Evolutionary conservation across 139 green algal species (phyloP).

Genomic region (Volvox reticuliferus): DNA sequence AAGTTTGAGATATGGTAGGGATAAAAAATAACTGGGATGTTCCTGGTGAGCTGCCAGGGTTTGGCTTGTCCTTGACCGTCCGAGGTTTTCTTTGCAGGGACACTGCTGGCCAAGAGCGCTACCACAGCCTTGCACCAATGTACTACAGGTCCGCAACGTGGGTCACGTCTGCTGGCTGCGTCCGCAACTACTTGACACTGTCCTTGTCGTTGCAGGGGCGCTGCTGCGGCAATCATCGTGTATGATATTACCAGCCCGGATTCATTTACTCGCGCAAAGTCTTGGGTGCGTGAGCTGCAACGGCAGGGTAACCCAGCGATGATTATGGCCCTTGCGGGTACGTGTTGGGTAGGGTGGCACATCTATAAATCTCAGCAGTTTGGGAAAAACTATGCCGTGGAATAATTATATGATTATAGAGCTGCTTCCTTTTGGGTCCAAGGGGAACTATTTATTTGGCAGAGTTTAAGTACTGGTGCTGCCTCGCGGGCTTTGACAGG

Average conservation of each 20-base stretch:
- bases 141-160: constrained; percentile 89
- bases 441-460: too few species aligned
- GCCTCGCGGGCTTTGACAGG: constrained; percentile 55
- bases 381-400: not conserved
- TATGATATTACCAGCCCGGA: constrained; percentile 79
- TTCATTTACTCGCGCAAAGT: constrained; percentile 94
- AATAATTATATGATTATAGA: not conserved
- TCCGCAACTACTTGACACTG: not conserved
- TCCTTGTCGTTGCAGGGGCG: constrained; percentile 70
- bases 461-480: not conserved
- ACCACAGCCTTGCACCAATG: constrained; percentile 98
- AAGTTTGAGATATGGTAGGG: constrained; percentile 99
- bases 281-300: constrained; percentile 94
- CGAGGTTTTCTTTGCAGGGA: constrained; percentile 77
- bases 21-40: not conserved
- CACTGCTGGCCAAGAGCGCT: constrained; percentile 97
- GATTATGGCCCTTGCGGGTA: constrained; percentile 95
- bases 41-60: not conserved
- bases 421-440: not conserved
- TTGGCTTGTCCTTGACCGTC: constrained; percentile 2
- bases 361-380: not conserved
- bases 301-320: constrained; percentile 92
- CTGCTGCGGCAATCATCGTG: constrained; percentile 94
- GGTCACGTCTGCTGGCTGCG: not conserved
- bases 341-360: not conserved